A percentile compares a stretch with the other conserved stretches of the same genome.
Conservation (phyloP, 1,284 basidiomycete genomes). For the Tetrapyrgos nigripes region DNA sequence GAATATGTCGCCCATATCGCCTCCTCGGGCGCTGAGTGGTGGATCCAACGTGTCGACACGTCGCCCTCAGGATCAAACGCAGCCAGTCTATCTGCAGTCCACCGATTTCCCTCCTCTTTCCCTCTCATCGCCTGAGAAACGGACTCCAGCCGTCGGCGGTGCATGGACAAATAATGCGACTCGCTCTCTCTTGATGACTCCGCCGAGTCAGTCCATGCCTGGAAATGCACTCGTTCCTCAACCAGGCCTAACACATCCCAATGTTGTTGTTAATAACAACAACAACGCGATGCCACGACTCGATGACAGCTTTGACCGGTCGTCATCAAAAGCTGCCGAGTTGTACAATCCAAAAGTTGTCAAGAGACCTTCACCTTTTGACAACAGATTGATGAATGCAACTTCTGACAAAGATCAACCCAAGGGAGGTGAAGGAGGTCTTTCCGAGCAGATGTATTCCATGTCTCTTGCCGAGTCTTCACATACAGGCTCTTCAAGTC, state of each 20-base stretch:
- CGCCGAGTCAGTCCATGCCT: slow-evolving; percentile 24
- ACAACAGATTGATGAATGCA: neutral
- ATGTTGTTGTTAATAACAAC: slow-evolving; percentile 11
- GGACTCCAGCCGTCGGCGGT: slow-evolving; percentile 56
- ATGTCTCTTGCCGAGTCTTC: slow-evolving; percentile 2
- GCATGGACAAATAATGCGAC: slow-evolving; percentile 73
- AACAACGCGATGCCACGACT: slow-evolving; percentile 31
- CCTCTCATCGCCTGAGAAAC: slow-evolving; percentile 50
- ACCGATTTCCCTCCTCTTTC: slow-evolving; percentile 76
- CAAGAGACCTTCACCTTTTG: neutral
- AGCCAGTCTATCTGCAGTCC: slow-evolving; percentile 53
- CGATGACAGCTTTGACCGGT: slow-evolving; percentile 62
- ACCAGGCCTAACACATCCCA: slow-evolving; percentile 26
- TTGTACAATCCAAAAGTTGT: slow-evolving; percentile 56
- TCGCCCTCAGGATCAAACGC: slow-evolving; percentile 33
- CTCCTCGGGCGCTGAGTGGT: slow-evolving; percentile 21
- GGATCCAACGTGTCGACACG: slow-evolving; percentile 6
- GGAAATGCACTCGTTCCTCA: slow-evolving; percentile 46
- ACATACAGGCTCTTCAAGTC: neutral
- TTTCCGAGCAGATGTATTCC: slow-evolving; percentile 5
- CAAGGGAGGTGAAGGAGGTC: neutral
- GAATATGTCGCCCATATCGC: slow-evolving; percentile 24
- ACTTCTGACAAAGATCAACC: neutral
- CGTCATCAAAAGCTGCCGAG: slow-evolving; percentile 55
- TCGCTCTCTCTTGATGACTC: slow-evolving; percentile 58